phyloP scores from a whole-genome alignment of 805 yeast species.

The Ogataea pini region DNA sequence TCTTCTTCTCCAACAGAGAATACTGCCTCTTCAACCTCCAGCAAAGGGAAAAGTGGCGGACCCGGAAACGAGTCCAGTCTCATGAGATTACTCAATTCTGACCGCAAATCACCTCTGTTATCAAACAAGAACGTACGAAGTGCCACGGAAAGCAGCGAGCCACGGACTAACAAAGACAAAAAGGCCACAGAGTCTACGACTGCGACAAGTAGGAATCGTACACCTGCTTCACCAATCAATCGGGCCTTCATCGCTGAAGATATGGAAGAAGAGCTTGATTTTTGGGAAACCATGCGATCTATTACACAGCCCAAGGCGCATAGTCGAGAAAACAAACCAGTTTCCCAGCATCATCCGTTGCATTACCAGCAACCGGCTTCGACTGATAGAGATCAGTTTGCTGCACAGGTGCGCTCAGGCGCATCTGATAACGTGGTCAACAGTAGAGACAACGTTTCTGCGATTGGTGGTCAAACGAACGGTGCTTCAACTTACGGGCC shows the following conservation, averaged over 20 bases:
- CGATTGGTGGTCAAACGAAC: constrained; percentile 9
- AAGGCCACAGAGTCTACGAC: not conserved
- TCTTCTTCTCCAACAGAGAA: constrained; percentile 52
- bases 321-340: constrained; percentile 38
- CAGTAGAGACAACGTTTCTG: not conserved
- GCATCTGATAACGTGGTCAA: not conserved
- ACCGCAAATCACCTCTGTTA: constrained; percentile 18
- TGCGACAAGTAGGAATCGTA: constrained; percentile 4
- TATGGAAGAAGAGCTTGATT: constrained; percentile 63
- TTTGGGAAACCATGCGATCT: constrained; percentile 69
- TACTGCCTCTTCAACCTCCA: constrained; percentile 27
- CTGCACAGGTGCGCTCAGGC: not conserved
- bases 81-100: constrained; percentile 44
- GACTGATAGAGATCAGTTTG: constrained; percentile 3
- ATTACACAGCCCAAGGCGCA: constrained; percentile 45
- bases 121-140: constrained; percentile 14
- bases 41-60: constrained; percentile 13
- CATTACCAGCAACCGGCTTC: constrained; percentile 38
- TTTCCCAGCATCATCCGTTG: constrained; percentile 56
- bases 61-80: constrained; percentile 42
- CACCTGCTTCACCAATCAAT: constrained; percentile 17
- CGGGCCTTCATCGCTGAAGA: constrained; percentile 40
- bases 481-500: not conserved
- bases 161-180: not conserved
- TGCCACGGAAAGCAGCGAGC: not conserved